These are phyloP conservation scores for Cetradonia linearis DNA, from an alignment of 495 filamentous ascomycete species.

Conservation along the genomic window DNA sequence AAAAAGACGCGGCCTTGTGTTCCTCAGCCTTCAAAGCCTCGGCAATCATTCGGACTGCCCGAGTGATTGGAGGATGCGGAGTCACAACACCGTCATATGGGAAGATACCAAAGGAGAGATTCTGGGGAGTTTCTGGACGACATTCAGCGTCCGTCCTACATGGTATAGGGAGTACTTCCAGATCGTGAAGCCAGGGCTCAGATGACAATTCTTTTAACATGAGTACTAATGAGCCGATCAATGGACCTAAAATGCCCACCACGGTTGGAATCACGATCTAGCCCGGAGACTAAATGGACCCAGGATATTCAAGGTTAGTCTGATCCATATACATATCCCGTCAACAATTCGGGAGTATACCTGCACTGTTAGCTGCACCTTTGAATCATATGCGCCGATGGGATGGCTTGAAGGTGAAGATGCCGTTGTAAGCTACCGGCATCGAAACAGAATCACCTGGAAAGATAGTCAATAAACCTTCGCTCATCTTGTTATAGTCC, in stretches of 20 bases:
- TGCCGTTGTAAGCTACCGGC: slow-evolving; percentile 39
- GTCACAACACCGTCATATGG: slow-evolving; percentile 38
- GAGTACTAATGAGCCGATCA: slow-evolving; percentile 28
- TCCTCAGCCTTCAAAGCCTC: slow-evolving; percentile 40
- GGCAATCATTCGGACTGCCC: slow-evolving; percentile 43
- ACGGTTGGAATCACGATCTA: slow-evolving; percentile 30
- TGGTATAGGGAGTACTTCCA: slow-evolving; percentile 29
- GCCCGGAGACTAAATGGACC: slow-evolving; percentile 25
- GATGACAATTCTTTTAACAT: slow-evolving; percentile 28
- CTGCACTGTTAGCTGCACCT: slow-evolving; percentile 32
- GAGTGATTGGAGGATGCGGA: slow-evolving; percentile 42
- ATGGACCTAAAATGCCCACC: slow-evolving; percentile 19
- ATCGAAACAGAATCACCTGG: slow-evolving; percentile 41
- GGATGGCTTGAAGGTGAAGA: slow-evolving; percentile 37
- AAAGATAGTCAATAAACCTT: not conserved
- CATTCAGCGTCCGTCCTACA: too few species aligned
- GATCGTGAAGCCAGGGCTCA: slow-evolving; percentile 31
- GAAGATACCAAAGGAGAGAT: slow-evolving; percentile 38
- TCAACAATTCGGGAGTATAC: slow-evolving; percentile 8
- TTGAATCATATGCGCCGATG: slow-evolving; percentile 37
- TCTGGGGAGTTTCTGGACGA: slow-evolving; percentile 8
- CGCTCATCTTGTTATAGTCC: not conserved
- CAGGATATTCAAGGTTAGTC: not conserved
- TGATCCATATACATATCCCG: too few species aligned
- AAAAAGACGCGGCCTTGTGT: too few species aligned